A percentile compares a stretch with the other conserved stretches of the same genome.
phyloP scores from a whole-genome alignment of 2,329 filamentous ascomycete species.

The Ascocoryne sarcoides region DNA sequence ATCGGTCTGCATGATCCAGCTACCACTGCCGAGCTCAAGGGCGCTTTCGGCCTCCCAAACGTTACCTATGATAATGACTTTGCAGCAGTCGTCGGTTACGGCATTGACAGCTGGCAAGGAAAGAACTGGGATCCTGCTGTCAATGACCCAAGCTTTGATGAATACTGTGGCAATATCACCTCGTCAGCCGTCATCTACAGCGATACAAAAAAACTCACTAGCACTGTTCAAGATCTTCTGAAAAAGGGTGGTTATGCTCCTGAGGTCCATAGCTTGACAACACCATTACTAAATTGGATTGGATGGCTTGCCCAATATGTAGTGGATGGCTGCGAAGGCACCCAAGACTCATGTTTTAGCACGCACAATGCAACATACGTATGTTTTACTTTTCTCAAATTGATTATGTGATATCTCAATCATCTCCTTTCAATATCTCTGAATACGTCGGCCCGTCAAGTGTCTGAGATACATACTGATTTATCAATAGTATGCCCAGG shows the following conservation, averaged over 20 bases:
- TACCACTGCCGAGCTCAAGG: conserved; percentile 38
- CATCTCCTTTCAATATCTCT: too few species aligned
- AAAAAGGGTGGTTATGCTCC: conserved; percentile 38
- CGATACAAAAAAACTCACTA: conserved; percentile 56
- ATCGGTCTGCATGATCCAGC: conserved; percentile 37
- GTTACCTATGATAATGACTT: conserved; percentile 40
- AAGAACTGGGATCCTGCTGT: conserved; percentile 51
- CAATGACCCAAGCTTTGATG: conserved; percentile 38
- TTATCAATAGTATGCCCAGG: conserved; percentile 39
- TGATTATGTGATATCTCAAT: too few species aligned
- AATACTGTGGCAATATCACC: conserved; percentile 49
- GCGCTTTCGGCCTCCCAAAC: conserved; percentile 40
- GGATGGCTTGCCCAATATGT: conserved; percentile 41
- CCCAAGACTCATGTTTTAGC: conserved; percentile 43
- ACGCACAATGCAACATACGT: conserved; percentile 38
- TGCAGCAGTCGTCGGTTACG: conserved; percentile 35
- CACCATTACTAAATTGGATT: conserved; percentile 46
- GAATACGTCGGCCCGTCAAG: too few species aligned
- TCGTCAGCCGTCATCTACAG: conserved; percentile 43
- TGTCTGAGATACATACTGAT: too few species aligned
- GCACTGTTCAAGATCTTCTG: conserved; percentile 46
- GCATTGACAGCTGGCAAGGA: conserved; percentile 43
- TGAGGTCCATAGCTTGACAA: conserved; percentile 35
- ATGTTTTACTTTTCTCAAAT: too few species aligned
- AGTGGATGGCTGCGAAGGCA: conserved; percentile 31